Evolutionary conservation across 371 early-diverging fungal genomes (phyloP).

Genomic region (Actinomortierella ambigua): DNA sequence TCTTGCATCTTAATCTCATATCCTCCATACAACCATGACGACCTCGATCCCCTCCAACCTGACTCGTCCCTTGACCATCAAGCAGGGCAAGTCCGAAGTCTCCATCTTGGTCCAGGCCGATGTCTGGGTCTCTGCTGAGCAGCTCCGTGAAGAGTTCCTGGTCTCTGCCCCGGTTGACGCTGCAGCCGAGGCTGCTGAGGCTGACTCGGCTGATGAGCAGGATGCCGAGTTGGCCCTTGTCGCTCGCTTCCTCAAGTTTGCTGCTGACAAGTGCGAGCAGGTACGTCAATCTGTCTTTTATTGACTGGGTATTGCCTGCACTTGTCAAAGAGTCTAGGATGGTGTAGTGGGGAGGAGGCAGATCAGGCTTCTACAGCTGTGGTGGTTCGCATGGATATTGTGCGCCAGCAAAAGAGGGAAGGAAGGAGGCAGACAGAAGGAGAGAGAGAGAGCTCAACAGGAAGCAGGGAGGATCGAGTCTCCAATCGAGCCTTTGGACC

Average conservation of each 20-base stretch:
- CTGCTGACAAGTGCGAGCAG: slow-evolving; percentile 62
- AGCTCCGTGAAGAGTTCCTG: slow-evolving; percentile 80
- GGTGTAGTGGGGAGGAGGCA: too few relatives aligned
- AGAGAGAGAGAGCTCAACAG: neutral
- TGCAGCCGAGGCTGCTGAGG: slow-evolving; percentile 19
- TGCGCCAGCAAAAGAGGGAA: too few relatives aligned
- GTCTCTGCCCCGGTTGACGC: slow-evolving; percentile 30
- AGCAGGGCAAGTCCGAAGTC: slow-evolving; percentile 80
- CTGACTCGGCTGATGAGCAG: slow-evolving; percentile 55
- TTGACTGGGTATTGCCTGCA: too few relatives aligned
- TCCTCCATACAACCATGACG: slow-evolving; percentile 16
- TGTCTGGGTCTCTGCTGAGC: slow-evolving; percentile 91
- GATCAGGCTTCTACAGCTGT: too few relatives aligned
- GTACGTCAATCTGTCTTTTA: slow-evolving; percentile 39
- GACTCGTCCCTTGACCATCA: slow-evolving; percentile 82
- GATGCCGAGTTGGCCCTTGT: slow-evolving; percentile 77
- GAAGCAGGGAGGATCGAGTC: neutral
- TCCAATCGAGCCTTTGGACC: too few relatives aligned
- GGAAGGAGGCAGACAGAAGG: neutral
- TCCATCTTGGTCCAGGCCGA: slow-evolving; percentile 83
- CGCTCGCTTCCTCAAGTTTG: slow-evolving; percentile 76
- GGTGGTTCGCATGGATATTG: too few relatives aligned
- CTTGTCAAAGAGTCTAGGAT: too few relatives aligned
- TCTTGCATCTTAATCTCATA: neutral
- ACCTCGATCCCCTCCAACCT: slow-evolving; percentile 31